Evolutionary conservation across 352 stramenopile species (phyloP).

Genomic region (Pythium guiyangense): DNA sequence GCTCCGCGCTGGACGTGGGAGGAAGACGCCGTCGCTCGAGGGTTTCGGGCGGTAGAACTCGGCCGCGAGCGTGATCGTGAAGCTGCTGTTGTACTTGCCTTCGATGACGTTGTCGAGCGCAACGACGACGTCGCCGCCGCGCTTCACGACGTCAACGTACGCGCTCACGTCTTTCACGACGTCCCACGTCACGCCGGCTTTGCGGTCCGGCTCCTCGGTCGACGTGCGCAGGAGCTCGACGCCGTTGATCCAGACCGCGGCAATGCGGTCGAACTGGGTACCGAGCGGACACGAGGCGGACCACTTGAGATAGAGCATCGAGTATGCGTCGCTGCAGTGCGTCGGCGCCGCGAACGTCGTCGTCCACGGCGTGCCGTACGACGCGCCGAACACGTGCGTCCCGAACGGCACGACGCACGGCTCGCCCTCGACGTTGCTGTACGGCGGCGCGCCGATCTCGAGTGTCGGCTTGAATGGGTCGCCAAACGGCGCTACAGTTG

Average conservation of each 20-base stretch:
- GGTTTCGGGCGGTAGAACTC: constrained; percentile 51
- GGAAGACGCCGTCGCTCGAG: constrained; percentile 9
- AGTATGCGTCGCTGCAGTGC: constrained; percentile 36
- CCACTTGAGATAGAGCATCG: constrained; percentile 58
- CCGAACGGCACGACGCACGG: constrained; percentile 47
- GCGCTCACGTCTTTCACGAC: constrained; percentile 64
- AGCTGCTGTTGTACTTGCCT: constrained; percentile 53
- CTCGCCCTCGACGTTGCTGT: constrained; percentile 32
- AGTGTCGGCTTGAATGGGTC: constrained; percentile 24
- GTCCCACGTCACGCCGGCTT: constrained; percentile 41
- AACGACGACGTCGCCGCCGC: constrained; percentile 49
- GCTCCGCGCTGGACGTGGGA: not conserved
- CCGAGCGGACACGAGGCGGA: constrained; percentile 30
- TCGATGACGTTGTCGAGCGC: constrained; percentile 68
- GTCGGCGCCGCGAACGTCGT: constrained; percentile 31
- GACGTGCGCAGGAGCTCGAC: constrained; percentile 72
- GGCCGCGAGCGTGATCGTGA: constrained; percentile 45
- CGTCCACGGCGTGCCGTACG: constrained; percentile 49
- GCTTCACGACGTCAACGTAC: constrained; percentile 45
- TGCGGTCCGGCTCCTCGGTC: constrained; percentile 54
- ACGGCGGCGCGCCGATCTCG: constrained; percentile 33
- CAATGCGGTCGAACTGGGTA: constrained; percentile 71
- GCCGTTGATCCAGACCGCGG: constrained; percentile 65
- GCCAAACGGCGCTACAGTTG: constrained; percentile 1
- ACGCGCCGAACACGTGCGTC: constrained; percentile 47